These are phyloP conservation scores for Gossypium herbaceum DNA, from an alignment of 345 rosid species.

Conservation along the genomic window DNA sequence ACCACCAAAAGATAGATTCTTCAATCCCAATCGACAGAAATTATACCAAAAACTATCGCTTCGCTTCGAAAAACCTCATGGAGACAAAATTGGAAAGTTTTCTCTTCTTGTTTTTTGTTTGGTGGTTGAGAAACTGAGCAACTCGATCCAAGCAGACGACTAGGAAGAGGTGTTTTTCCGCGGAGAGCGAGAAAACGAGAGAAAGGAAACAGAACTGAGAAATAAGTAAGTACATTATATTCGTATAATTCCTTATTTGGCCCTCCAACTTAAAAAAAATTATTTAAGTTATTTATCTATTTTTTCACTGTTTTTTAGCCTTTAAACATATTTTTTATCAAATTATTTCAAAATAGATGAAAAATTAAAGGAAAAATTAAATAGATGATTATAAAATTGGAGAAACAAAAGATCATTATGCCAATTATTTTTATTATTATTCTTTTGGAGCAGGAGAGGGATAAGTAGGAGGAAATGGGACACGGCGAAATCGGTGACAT, in stretches of 20 bases:
- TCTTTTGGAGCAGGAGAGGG: background rate
- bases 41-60: slow-evolving; percentile 3
- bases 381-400: no score
- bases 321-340: no score
- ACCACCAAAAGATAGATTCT: slow-evolving; percentile 7
- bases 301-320: no score
- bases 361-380: no score
- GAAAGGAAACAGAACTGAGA: slow-evolving; percentile 21
- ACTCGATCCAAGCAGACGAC: background rate
- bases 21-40: slow-evolving; percentile 23
- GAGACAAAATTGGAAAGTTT: background rate
- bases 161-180: slow-evolving; percentile 14
- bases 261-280: no score
- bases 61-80: slow-evolving; percentile 2
- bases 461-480: background rate
- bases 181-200: slow-evolving; percentile 36
- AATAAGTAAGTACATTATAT: background rate
- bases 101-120: background rate
- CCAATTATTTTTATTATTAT: no score
- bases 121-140: background rate
- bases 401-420: no score
- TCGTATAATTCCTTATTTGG: accelerated
- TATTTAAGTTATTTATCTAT: background rate
- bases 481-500: slow-evolving; percentile 12
- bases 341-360: no score